These are phyloP conservation scores for Mycena maculata DNA, from an alignment of 768 basidiomycete genomes.

Conservation along the genomic window DNA sequence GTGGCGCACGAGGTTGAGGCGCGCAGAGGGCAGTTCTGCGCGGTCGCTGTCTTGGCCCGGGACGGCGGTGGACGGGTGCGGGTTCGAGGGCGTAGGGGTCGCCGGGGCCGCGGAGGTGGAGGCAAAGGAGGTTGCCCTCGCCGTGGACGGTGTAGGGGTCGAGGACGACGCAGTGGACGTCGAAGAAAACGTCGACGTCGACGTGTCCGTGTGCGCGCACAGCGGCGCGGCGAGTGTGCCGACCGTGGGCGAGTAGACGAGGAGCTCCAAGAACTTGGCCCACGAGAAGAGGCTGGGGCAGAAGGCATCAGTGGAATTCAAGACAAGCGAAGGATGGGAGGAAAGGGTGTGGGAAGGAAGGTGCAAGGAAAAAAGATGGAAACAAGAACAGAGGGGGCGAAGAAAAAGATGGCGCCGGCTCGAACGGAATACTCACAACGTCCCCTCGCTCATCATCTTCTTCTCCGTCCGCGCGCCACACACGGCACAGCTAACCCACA, in stretches of 20 bases:
- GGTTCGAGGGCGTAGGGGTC: background rate
- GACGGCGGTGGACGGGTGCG: background rate
- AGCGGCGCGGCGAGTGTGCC: slow-evolving; percentile 49
- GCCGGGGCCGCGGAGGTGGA: background rate
- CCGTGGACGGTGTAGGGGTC: background rate
- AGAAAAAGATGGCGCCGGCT: background rate
- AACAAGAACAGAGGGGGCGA: too few species aligned
- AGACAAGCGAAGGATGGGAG: background rate
- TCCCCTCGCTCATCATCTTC: slow-evolving; percentile 57
- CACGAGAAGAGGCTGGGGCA: slow-evolving; percentile 58
- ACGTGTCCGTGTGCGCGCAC: slow-evolving; percentile 61
- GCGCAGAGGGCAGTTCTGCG: slow-evolving; percentile 42
- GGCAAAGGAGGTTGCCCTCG: too few species aligned
- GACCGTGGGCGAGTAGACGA: slow-evolving; percentile 58
- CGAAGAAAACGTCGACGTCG: slow-evolving; percentile 9
- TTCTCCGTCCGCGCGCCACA: slow-evolving; percentile 54
- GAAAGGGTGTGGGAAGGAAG: background rate
- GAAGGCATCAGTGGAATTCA: background rate
- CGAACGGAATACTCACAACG: slow-evolving; percentile 69
- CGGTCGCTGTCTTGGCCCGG: background rate
- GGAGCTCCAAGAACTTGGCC: slow-evolving; percentile 67
- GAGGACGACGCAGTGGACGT: background rate
- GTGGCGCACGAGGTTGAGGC: slow-evolving; percentile 57
- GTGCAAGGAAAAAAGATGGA: too few species aligned
- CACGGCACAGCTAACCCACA: slow-evolving; percentile 63